Conservation (phyloP, 2,329 filamentous ascomycete species). For the Colletotrichum tofieldiae region DNA sequence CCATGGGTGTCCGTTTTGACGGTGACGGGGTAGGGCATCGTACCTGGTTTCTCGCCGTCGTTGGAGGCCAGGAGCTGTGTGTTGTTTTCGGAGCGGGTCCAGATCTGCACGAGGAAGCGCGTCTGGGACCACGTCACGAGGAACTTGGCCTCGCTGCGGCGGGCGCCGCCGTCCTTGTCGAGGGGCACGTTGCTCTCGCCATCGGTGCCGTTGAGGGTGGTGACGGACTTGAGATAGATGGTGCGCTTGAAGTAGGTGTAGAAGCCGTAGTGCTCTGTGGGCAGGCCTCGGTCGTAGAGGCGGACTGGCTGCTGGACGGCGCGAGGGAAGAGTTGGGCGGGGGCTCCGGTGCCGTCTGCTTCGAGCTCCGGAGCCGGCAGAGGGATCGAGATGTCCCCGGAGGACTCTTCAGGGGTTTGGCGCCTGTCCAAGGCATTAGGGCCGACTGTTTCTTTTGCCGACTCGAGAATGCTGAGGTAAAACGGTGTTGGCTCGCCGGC, state of each 20-base stretch:
- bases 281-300: conserved; percentile 85
- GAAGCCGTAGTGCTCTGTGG: conserved; percentile 92
- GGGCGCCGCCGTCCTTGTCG: conserved; percentile 70
- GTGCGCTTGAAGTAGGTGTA: conserved; percentile 93
- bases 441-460: conserved; percentile 55
- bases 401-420: conserved; percentile 47
- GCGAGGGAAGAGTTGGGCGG: conserved; percentile 80
- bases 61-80: conserved; percentile 57
- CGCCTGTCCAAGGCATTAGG: conserved; percentile 49
- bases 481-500: conserved; percentile 91
- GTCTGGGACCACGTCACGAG: conserved; percentile 74
- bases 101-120: conserved; percentile 76
- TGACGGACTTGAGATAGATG: conserved; percentile 81
- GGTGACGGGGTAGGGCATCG: conserved; percentile 76
- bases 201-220: conserved; percentile 61
- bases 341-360: conserved; percentile 79
- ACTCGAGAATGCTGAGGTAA: conserved; percentile 81
- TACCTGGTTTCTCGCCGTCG: conserved; percentile 61
- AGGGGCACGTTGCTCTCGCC: conserved; percentile 59
- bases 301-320: conserved; percentile 84
- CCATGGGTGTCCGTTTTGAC: conserved; percentile 75
- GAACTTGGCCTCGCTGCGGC: conserved; percentile 67
- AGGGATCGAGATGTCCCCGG: conserved; percentile 16
- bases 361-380: conserved; percentile 77
- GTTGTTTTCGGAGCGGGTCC: conserved; percentile 68